Percentiles rank a stretch among this genome's conserved stretches.
These are phyloP conservation scores for Leishmania guyanensis DNA, from an alignment of 208 protist genomes.

Conservation along the genomic window DNA sequence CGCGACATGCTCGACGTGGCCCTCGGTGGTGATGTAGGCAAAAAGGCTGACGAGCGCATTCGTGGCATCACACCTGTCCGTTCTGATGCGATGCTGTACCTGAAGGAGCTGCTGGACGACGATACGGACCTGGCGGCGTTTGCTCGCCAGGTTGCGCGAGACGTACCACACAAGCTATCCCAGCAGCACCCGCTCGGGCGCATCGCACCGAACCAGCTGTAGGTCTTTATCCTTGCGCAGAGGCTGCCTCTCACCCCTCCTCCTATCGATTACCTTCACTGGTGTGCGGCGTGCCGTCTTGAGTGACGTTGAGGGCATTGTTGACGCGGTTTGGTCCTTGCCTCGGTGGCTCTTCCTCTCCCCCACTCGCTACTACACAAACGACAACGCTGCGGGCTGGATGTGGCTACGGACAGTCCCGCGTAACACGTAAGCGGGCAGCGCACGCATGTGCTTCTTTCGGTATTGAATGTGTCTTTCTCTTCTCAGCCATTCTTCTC, in stretches of 20 bases:
- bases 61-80: constrained; percentile 71
- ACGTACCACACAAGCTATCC: constrained; percentile 65
- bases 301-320: not conserved
- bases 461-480: not conserved
- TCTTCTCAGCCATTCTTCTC: not conserved
- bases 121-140: constrained; percentile 81
- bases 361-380: not conserved
- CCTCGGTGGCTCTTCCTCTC: not conserved
- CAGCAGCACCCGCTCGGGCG: constrained; percentile 62
- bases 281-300: not conserved
- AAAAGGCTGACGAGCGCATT: constrained; percentile 67
- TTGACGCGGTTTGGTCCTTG: not conserved
- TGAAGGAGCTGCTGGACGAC: constrained; percentile 88
- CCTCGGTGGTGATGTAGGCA: constrained; percentile 76
- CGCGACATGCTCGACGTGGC: constrained; percentile 86
- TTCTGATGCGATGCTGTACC: constrained; percentile 67
- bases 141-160: constrained; percentile 64
- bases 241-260: not conserved
- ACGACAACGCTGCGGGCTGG: not conserved
- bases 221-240: not conserved
- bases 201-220: constrained; percentile 70
- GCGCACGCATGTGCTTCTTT: not conserved
- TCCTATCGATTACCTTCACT: not conserved
- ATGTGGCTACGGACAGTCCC: not conserved
- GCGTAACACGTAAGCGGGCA: not conserved